Evolutionary conservation across 2,329 filamentous ascomycete genomes (phyloP), one percentile per base, ranked within the genome.

Genomic region (Aspergillus calidoustus): DNA sequence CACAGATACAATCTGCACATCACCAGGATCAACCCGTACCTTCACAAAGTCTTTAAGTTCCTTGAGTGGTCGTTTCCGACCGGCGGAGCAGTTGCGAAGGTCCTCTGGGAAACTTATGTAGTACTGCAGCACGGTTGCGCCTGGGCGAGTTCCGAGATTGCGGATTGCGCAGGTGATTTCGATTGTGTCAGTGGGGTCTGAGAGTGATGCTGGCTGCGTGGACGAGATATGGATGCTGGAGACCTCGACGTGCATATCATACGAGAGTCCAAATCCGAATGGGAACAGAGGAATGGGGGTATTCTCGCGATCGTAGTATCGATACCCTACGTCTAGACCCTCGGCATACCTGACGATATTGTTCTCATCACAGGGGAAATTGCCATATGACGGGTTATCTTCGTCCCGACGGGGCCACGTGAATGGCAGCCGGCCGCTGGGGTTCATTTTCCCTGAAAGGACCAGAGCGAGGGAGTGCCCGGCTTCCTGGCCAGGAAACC

Each of bases 331-430:
- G 7, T 51, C 48, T 11, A 54, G 52, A 9, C 23, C 38, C 23
- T 44, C 38, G 22, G 34, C 34, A 19, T 57, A 57, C n/a, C 46
- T 30, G 15, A 51, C 34, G 23, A 57, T 50, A 19, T 52, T 50
- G 30, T 57, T 28, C 44, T 57, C 46, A 15, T 51, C 55, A 46
- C 55, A 57, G 6, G 55, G 54, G 46, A 57, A 57, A 13, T 57
- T 51, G 4, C 28, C 47, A 23, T 15, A 51, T 4, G 44, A 25
- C 4, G 55, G 46, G 15, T 41, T 57, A 17, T 57, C 55, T 11
- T 57, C 46, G 41, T 57, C 46, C n/a, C 34, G 11, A 11, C 23
- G 13, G 13, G 55, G 55, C 55, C 55, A 57, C 6, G 55, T 51
- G 22, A 57, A 43, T 7, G 31, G 31, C 5, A 38, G 31, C 31